Conservation (phyloP, 495 filamentous ascomycete genomes). For the Tuber umbilicatum region DNA sequence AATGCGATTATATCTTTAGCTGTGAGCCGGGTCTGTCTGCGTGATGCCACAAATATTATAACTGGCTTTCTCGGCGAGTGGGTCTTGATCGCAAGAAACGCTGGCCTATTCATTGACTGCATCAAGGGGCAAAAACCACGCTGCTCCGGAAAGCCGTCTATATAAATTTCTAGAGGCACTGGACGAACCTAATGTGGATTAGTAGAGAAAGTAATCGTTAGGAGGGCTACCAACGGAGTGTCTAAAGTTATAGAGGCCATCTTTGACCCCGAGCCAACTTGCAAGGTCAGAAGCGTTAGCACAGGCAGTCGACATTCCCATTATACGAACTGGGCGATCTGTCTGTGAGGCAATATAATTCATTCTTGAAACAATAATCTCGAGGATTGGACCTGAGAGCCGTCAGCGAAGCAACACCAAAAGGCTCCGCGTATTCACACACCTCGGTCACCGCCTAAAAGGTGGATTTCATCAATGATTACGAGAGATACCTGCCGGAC, state of each 20-base stretch:
- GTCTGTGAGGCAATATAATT: conserved; percentile 96
- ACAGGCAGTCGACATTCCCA: conserved; percentile 98
- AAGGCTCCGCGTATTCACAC: neutral
- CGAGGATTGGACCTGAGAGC: conserved; percentile 67
- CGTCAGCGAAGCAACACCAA: neutral
- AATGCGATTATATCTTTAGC: conserved; percentile 94
- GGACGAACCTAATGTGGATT: conserved; percentile 59
- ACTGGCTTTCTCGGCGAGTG: conserved; percentile 95
- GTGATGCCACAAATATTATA: conserved; percentile 96
- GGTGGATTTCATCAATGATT: conserved; percentile 97
- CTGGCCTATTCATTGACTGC: conserved; percentile 98
- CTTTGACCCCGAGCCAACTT: conserved; percentile 96
- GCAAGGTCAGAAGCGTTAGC: conserved; percentile 90
- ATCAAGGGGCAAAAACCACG: conserved; percentile 95
- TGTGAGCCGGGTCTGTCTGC: conserved; percentile 87
- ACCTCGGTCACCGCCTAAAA: conserved; percentile 84
- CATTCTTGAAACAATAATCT: conserved; percentile 99
- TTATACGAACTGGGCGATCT: conserved; percentile 76
- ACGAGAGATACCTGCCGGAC: conserved; percentile 92
- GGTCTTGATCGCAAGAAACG: conserved; percentile 90
- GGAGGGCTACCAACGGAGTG: conserved; percentile 54
- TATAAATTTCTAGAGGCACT: conserved; percentile 90
- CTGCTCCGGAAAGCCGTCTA: conserved; percentile 93
- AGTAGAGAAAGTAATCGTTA: neutral
- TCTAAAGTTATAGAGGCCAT: conserved; percentile 94